These are phyloP conservation scores for Heliamphora ciliata DNA, from an alignment of 179 eudicot species.

Conservation along the genomic window DNA sequence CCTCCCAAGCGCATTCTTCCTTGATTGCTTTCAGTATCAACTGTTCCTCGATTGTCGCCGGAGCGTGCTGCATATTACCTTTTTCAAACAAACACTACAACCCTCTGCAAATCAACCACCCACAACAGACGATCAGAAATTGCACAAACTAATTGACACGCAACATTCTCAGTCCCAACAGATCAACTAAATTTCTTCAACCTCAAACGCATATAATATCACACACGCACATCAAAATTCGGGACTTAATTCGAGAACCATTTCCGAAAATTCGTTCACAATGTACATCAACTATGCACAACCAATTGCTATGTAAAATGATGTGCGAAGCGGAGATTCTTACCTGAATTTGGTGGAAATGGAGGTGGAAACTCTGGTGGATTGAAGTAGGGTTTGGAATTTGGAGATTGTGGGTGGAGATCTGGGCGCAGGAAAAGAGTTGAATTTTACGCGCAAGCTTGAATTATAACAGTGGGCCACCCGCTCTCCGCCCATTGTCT, in stretches of 20 bases:
- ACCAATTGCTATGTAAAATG: background rate
- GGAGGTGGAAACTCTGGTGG: background rate
- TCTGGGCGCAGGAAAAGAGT: background rate
- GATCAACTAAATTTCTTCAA: background rate
- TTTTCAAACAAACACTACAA: background rate
- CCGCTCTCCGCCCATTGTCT: background rate
- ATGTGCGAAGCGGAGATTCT: background rate
- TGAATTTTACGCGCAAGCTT: background rate
- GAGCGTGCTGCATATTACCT: constrained; percentile 46
- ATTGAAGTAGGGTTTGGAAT: constrained; percentile 13
- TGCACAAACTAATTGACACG: background rate
- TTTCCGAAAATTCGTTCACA: background rate
- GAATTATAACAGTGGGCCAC: constrained; percentile 4
- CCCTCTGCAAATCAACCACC: constrained; percentile 11
- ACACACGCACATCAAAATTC: background rate
- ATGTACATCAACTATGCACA: background rate
- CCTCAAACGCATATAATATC: background rate
- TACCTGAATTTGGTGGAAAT: constrained; percentile 6
- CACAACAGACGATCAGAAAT: background rate
- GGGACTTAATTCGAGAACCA: background rate
- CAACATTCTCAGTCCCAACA: background rate
- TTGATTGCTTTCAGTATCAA: constrained; percentile 63
- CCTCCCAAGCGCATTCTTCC: constrained; percentile 88
- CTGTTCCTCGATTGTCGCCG: constrained; percentile 84
- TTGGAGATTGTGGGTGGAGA: constrained; percentile 10